Evolutionary conservation across 495 filamentous ascomycete genomes (phyloP).

Genomic region (Hyaloscypha bicolor): DNA sequence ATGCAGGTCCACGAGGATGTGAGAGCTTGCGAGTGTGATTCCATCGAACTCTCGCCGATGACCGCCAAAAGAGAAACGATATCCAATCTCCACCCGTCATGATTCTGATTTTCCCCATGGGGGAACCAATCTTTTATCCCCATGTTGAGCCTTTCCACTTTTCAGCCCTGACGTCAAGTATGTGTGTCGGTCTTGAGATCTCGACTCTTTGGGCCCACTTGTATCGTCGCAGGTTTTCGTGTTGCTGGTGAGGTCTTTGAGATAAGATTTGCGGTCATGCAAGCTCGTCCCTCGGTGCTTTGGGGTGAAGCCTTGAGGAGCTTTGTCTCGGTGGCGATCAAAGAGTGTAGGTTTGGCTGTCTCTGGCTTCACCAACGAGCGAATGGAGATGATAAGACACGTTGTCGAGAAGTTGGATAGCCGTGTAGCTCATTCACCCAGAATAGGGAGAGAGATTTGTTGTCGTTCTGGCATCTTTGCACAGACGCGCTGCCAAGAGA

Average conservation of each 20-base stretch:
- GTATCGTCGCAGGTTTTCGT: neutral
- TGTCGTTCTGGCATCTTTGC: too few relatives aligned
- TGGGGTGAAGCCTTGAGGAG: neutral
- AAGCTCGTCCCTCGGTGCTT: neutral
- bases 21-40: conserved; percentile 56
- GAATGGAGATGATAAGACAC: too few relatives aligned
- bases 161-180: neutral
- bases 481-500: neutral
- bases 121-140: conserved; percentile 28
- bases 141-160: conserved; percentile 9
- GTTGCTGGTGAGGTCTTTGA: neutral
- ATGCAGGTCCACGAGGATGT: conserved; percentile 57
- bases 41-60: conserved; percentile 61
- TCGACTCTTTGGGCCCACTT: neutral
- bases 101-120: conserved; percentile 1
- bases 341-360: too few relatives aligned
- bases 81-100: conserved; percentile 55
- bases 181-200: neutral
- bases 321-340: too few relatives aligned
- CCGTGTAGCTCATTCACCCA: neutral
- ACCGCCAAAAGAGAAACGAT: conserved; percentile 65
- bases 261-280: neutral
- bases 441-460: too few relatives aligned
- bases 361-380: too few relatives aligned
- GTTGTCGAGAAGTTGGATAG: too few relatives aligned